phyloP scores from a whole-genome alignment of 139 green algal species.

The Coelastrella sp. region DNA sequence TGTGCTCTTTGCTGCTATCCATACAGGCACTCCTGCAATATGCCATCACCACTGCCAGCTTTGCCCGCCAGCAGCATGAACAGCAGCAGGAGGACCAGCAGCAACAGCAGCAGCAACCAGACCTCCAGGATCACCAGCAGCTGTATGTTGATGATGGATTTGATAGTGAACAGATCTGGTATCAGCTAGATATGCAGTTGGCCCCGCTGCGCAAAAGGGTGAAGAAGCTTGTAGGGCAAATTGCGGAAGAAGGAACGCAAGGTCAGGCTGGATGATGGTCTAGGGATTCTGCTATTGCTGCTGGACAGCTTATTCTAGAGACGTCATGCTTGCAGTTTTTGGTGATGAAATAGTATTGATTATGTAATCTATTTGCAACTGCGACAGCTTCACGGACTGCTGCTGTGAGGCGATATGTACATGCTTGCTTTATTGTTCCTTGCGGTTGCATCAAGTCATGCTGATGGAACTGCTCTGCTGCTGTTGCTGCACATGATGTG shows the following conservation, averaged over 20 bases:
- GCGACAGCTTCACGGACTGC: no score
- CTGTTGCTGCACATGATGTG: background rate
- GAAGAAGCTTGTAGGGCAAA: background rate
- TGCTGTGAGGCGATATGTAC: background rate
- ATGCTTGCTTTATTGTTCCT: background rate
- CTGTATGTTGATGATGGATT: conserved; percentile 62
- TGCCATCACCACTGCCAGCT: conserved; percentile 2
- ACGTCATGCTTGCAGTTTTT: no score
- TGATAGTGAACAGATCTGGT: conserved; percentile 66
- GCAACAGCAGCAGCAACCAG: background rate
- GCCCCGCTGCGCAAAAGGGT: conserved; percentile 3
- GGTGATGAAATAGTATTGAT: no score
- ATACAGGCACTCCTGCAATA: conserved; percentile 44
- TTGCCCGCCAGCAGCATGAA: background rate
- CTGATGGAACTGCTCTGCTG: no score
- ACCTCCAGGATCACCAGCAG: conserved; percentile 28
- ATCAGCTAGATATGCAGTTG: conserved; percentile 44
- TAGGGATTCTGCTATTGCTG: no score
- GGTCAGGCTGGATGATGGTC: background rate
- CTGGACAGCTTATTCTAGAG: no score
- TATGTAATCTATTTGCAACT: no score
- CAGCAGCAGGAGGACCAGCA: conserved; percentile 3
- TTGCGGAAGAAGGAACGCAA: background rate
- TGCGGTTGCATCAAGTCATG: no score
- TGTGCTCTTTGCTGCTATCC: no score